Evolutionary conservation across 768 basidiomycete genomes (phyloP).

Genomic region (Trichaptum fuscoviolaceum): DNA sequence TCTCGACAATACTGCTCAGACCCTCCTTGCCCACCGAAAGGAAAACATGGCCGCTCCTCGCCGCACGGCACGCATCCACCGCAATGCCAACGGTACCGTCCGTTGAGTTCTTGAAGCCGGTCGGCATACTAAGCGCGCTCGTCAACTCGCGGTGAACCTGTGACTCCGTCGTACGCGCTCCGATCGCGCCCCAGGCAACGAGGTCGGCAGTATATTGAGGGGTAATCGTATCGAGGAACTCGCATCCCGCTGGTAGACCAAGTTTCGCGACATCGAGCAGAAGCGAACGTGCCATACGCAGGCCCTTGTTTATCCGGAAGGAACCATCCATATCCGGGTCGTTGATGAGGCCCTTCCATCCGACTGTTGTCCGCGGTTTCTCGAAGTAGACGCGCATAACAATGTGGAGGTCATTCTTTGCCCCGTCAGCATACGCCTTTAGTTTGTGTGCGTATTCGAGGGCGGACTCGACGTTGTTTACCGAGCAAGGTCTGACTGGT

Average conservation of each 20-base stretch:
- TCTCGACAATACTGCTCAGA: constrained; percentile 91
- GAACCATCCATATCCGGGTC: constrained; percentile 90
- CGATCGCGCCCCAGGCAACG: constrained; percentile 95
- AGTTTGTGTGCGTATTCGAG: constrained; percentile 82
- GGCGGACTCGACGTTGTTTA: constrained; percentile 84
- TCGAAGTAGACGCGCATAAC: constrained; percentile 99
- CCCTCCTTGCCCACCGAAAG: constrained; percentile 97
- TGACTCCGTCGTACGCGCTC: constrained; percentile 87
- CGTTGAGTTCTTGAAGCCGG: constrained; percentile 98
- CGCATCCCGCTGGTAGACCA: constrained; percentile 93
- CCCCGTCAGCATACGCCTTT: constrained; percentile 70
- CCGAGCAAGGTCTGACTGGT: constrained; percentile 76
- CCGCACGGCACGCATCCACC: constrained; percentile 92
- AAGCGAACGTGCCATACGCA: constrained; percentile 80
- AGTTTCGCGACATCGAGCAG: constrained; percentile 86
- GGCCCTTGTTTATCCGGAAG: constrained; percentile 96
- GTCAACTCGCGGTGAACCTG: constrained; percentile 89
- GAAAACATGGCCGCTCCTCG: constrained; percentile 89
- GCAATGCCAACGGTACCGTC: constrained; percentile 91
- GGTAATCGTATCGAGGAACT: constrained; percentile 79
- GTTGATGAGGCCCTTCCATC: constrained; percentile 99
- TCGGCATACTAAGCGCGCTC: constrained; percentile 87
- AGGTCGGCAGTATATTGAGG: constrained; percentile 93
- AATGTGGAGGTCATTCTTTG: constrained; percentile 84
- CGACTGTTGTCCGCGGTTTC: constrained; percentile 92